Percentiles rank a stretch among this genome's conserved stretches.
Evolutionary conservation across 495 filamentous ascomycete species (phyloP).

Genomic region (Articulospora tetracladia): DNA sequence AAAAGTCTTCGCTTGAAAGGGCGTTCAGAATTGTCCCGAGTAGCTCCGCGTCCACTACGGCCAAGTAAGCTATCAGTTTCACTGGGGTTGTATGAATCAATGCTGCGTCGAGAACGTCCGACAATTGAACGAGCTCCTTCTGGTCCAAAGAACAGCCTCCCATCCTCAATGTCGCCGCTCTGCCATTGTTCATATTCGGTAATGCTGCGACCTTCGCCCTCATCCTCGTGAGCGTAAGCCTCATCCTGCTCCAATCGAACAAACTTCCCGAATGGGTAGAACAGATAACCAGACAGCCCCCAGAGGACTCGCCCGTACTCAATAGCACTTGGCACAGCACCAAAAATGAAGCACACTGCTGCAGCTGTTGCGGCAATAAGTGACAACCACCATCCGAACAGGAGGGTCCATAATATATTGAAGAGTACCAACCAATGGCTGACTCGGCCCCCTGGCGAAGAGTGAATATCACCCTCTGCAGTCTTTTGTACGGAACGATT

Average conservation of each 20-base stretch:
- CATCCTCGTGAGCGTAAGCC: conserved; percentile 90
- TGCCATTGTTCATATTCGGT: conserved; percentile 99
- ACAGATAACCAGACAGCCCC: conserved; percentile 79
- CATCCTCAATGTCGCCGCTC: conserved; percentile 93
- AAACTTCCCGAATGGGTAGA: conserved; percentile 96
- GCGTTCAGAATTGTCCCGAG: conserved; percentile 29
- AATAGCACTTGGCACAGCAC: conserved; percentile 70
- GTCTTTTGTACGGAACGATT: conserved; percentile 91
- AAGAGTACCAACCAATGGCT: conserved; percentile 78
- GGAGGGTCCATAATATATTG: conserved; percentile 84
- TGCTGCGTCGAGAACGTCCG: conserved; percentile 81
- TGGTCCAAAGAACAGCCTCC: conserved; percentile 92
- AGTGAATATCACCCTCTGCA: conserved; percentile 96
- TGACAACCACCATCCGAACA: conserved; percentile 98
- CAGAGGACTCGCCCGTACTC: conserved; percentile 85
- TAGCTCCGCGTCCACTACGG: conserved; percentile 43
- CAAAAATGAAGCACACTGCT: conserved; percentile 72
- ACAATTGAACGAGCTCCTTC: conserved; percentile 72
- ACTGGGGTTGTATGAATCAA: conserved; percentile 69
- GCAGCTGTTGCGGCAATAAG: conserved; percentile 69
- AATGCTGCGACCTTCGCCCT: conserved; percentile 98
- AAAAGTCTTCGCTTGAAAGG: conserved; percentile 87
- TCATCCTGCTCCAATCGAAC: conserved; percentile 92
- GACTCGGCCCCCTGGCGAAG: conserved; percentile 84
- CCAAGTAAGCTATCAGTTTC: conserved; percentile 91